Conservation (phyloP, 73 alveolate genomes). For the Paramecium sonneborni region DNA sequence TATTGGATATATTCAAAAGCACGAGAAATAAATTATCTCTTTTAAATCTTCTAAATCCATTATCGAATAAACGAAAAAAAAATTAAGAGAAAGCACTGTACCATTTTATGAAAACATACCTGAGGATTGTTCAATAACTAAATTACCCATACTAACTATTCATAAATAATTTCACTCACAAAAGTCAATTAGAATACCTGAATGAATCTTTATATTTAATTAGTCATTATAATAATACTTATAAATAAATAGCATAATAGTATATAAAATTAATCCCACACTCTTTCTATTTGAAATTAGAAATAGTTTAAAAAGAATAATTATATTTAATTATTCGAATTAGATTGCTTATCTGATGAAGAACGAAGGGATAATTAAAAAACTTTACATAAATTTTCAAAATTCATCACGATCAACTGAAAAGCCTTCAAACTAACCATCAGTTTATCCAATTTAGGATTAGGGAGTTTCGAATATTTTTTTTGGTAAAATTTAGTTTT, state of each 20-base stretch:
- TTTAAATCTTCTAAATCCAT: background rate
- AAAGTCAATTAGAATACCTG: background rate
- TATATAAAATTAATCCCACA: no score
- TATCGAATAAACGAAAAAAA: background rate
- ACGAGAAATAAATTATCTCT: background rate
- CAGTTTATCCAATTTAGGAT: background rate
- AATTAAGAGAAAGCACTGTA: background rate
- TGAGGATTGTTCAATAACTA: slow-evolving; percentile 16
- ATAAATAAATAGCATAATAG: background rate
- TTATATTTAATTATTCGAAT: no score
- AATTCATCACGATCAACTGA: background rate
- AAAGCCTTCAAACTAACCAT: slow-evolving; percentile 10
- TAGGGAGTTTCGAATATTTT: slow-evolving; percentile 16
- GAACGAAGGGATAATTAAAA: background rate
- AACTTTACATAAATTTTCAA: background rate
- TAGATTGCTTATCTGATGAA: background rate
- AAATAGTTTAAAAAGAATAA: no score
- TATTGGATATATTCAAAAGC: background rate
- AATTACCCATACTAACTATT: background rate
- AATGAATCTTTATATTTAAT: background rate
- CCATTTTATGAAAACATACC: background rate
- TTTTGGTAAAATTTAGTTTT: background rate
- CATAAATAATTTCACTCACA: background rate
- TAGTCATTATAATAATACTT: background rate
- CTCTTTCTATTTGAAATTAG: no score